phyloP scores from a whole-genome alignment of 208 protist species.

The Chromosphaera perkinsii region DNA sequence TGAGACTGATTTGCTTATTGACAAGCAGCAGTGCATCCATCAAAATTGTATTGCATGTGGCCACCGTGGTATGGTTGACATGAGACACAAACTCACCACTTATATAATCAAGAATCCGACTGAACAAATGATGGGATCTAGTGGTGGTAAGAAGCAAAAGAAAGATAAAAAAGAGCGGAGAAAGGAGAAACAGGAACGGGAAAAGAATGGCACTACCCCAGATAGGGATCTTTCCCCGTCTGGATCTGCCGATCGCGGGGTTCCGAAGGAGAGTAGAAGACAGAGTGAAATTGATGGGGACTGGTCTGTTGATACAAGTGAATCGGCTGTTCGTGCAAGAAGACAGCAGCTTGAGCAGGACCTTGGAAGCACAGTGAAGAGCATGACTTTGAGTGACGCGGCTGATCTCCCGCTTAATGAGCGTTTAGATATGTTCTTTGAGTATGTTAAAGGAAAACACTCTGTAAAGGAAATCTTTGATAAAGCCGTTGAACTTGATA shows the following conservation, averaged over 20 bases:
- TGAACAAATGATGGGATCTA: neutral
- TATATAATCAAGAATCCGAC: slow-evolving; percentile 46
- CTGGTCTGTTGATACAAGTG: slow-evolving; percentile 34
- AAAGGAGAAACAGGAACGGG: too few relatives aligned
- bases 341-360: neutral
- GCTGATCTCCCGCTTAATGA: neutral
- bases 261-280: slow-evolving; percentile 3
- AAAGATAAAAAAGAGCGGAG: slow-evolving; percentile 5
- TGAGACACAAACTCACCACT: slow-evolving; percentile 22
- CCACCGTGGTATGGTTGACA: slow-evolving; percentile 7
- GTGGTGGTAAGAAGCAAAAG: slow-evolving; percentile 3
- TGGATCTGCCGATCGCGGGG: neutral
- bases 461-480: slow-evolving; percentile 18
- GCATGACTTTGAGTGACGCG: slow-evolving; percentile 8
- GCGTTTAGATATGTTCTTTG: neutral
- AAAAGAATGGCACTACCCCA: neutral
- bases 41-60: slow-evolving; percentile 42
- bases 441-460: neutral
- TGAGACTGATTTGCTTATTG: slow-evolving; percentile 27
- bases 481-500: slow-evolving; percentile 4
- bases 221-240: neutral
- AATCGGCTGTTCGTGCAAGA: slow-evolving; percentile 21
- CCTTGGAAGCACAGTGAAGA: slow-evolving; percentile 13
- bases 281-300: slow-evolving; percentile 27
- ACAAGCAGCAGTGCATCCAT: slow-evolving; percentile 19